Evolutionary conservation across 1,284 basidiomycete species (phyloP), one percentile per base, ranked within the genome.

Genomic region (Termitomyces sp.): DNA sequence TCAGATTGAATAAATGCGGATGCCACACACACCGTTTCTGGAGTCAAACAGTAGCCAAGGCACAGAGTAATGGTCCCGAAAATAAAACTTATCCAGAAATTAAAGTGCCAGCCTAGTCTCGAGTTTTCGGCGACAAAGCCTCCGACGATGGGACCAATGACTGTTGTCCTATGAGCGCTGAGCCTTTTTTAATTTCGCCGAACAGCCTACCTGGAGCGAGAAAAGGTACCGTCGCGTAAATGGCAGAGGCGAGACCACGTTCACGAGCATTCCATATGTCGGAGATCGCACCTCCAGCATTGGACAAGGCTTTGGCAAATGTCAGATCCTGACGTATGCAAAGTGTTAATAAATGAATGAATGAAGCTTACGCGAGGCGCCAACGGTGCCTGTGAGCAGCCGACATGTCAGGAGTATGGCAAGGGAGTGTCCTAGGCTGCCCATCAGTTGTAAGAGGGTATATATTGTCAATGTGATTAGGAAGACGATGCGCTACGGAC

Each of bases 31-130:
- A 73, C 75, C 46, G 81, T 82, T 69, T 83, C 81, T 24, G 79
- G 77, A 15, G 75, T 75, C 38, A 77, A 56, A 48, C 79, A 64
- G 47, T 76, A 73, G 6, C 76, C 77, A 10, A 73, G 64, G 17
- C 79, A 57, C 36, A 82, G 71, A 49, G 79, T 79, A 52, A 82
- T 61, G 9, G 68, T 76, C 24, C 81, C 73, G 56, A 82, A 76
- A 15, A 81, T 79, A 61, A 84, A 77, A 73, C 87, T 82, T 46
- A 89, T 71, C 83, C 85, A 88, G 68, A 90, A 88, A 45, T 84
- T 81, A 70, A 86, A 86, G 36, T 82, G 74, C 84, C 84, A 90
- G 10, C 80, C 80, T 5, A 80, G 70, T 39, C 64, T 71, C 26
- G 71, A 64, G 53, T 72, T 74, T 57, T 80, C 67, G n/a, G 75